Base-by-base conservation (phyloP, 2,329 filamentous ascomycete genomes). In the Xylariaceae sp. region DNA sequence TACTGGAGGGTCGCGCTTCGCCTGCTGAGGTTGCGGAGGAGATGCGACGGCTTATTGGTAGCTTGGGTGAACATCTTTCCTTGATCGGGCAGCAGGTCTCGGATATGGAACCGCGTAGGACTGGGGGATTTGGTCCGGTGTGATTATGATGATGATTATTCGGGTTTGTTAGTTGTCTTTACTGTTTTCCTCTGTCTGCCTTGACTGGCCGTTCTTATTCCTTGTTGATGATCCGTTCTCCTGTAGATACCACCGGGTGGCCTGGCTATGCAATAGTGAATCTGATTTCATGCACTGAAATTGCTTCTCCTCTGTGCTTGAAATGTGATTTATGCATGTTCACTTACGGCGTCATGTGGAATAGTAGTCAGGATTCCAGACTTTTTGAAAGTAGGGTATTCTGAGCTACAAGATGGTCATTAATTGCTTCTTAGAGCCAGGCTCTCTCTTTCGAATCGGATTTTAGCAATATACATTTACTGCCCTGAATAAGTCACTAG, bases 1-100 rank as follows among this genome's bases (percentile, higher is more conserved):
- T 79, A 33, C 74, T 82, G 68, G 76, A 80, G 56, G 76, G 76
- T 2, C 67, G 72, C 23, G 75, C 76, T 0, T 72, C 73, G 0
- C 60, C 67, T 4, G 71, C 73, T 20, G 77, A 79, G 38, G 73
- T 77, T 17, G 73, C 73, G 35, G 69, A 73, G 45, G 68, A 74
- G 53, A 66, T 81, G 50, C 69, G 76, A 7, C 68, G 71, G 16
- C 64, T 81, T 47, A 70, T 75, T 12, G 72, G 72, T 61, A 72
- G 68, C 44, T 62, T 77, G 3, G 64, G 69, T 5, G 73, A 76
- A n/a, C 74, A 77, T 44, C 61, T 77, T 4, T 67, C 64, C 10
- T 54, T 72, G 20, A 70, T 72, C 12, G 73, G 74, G 27, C 63
- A 65, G 29, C 73, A 72, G 44, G 60, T 77, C 16, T 67, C 65